Evolutionary conservation across 2,329 filamentous ascomycete genomes (phyloP), one percentile per base, ranked within the genome.

Genomic region (Didymella pinodella): DNA sequence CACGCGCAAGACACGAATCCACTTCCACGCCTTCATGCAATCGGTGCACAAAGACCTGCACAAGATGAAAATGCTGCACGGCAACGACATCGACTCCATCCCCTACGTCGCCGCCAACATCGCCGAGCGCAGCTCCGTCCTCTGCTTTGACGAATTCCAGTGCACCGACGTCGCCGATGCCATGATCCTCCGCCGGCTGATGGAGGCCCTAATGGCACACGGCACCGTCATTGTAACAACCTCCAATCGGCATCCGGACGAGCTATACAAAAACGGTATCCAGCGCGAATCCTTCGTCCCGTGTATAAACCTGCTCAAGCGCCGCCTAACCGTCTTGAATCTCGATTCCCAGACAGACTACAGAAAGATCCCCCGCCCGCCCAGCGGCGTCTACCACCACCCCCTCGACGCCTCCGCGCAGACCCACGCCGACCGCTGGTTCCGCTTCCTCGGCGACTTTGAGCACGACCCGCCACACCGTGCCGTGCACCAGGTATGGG

Each of bases 21-120:
- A 99, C 81, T 99, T 99, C 79, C 93, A 98, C 82, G 97, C 97
- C 77, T 99, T 99, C 82, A 99, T 99, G 95, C 95, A 98, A 78
- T 91, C 96, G 77, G 90, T 98, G 48, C 95, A 99, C 80, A 92
- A 90, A 77, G 86, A 94, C 61, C 81, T 98, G 70, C 95, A 98
- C 81, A 88, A 87, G 74, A 89, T 96, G 79, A 97, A 97, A 81
- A 90, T 95, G 85, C 81, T 88, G 69, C 87, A 96, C 75, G 95
- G 95, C 29, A 93, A 88, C 73, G 93, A 97, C 67, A 85, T 97
- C 38, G 95, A 99, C 77, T 92, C 88, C 0, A 86, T 98, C 44
- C 94, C 94, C 0, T 95, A 96, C 74, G 90, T 98, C 18, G 94
- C 94, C 2, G 95, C 94, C n/a, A 90, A 95, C 73, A 95, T 99